Evolutionary conservation across 2,329 filamentous ascomycete species (phyloP).

Genomic region (Drechmeria coniospora): DNA sequence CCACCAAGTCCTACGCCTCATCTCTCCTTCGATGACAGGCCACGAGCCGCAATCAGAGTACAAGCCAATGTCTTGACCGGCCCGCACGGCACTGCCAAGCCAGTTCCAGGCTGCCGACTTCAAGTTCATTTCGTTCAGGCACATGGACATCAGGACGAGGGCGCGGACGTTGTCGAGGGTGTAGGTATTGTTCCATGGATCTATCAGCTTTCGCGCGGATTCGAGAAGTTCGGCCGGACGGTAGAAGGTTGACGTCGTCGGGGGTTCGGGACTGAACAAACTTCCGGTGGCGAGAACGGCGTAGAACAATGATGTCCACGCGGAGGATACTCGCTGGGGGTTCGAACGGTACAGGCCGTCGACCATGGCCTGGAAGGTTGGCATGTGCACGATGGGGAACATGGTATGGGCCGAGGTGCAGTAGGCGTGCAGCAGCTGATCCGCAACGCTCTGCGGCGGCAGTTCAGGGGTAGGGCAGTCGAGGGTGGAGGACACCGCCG

Average conservation of each 20-base stretch:
- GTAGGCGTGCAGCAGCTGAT: slow-evolving; percentile 62
- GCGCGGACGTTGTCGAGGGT: slow-evolving; percentile 61
- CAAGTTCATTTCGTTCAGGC: slow-evolving; percentile 71
- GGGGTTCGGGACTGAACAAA: slow-evolving; percentile 46
- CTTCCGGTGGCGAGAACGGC: slow-evolving; percentile 70
- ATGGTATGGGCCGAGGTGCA: slow-evolving; percentile 62
- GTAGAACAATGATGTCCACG: slow-evolving; percentile 71
- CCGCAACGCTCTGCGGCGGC: slow-evolving; percentile 53
- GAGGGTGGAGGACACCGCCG: slow-evolving; percentile 29
- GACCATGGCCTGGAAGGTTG: slow-evolving; percentile 60
- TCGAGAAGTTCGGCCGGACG: slow-evolving; percentile 53
- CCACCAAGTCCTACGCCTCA: slow-evolving; percentile 87
- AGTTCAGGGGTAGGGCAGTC: slow-evolving; percentile 45
- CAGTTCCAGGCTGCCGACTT: slow-evolving; percentile 77
- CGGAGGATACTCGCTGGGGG: slow-evolving; percentile 40
- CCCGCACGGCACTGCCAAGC: slow-evolving; percentile 64
- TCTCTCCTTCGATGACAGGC: slow-evolving; percentile 65
- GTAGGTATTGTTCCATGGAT: slow-evolving; percentile 70
- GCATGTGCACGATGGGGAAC: slow-evolving; percentile 80
- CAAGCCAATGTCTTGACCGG: slow-evolving; percentile 71
- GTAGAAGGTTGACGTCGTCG: slow-evolving; percentile 36
- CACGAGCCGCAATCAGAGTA: slow-evolving; percentile 61
- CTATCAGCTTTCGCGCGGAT: slow-evolving; percentile 50
- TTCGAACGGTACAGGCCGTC: slow-evolving; percentile 61
- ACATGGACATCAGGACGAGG: slow-evolving; percentile 60